Percentiles rank a stretch among this genome's conserved stretches.
Conservation (phyloP, 2,329 filamentous ascomycete species). For the Pestalotiopsis sp. region DNA sequence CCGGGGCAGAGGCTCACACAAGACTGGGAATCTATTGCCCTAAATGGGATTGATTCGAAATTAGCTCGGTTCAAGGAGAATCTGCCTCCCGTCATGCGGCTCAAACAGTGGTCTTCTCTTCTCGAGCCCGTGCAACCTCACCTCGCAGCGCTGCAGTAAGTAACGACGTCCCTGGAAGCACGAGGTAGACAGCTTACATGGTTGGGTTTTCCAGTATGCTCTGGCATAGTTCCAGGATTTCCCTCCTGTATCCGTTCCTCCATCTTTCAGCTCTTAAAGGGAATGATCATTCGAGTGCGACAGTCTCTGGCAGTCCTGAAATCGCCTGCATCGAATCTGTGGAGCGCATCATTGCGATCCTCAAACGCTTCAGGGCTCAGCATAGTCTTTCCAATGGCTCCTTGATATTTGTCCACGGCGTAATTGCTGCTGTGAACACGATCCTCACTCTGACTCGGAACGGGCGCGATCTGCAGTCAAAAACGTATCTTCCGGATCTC, state of each 20-base stretch:
- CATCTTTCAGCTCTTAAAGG: background rate
- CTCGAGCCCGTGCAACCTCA: conserved; percentile 3
- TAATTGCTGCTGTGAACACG: conserved; percentile 5
- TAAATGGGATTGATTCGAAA: background rate
- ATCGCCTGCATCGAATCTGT: background rate
- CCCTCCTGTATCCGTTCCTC: background rate
- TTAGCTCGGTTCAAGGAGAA: background rate
- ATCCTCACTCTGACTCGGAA: background rate
- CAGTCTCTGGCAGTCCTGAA: background rate
- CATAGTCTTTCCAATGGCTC: background rate
- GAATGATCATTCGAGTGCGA: background rate
- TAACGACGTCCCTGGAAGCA: background rate
- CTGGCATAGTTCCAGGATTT: background rate
- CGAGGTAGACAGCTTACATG: background rate
- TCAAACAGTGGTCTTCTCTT: conserved; percentile 2
- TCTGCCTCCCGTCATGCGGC: conserved; percentile 2
- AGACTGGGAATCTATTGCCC: background rate
- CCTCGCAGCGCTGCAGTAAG: conserved; percentile 8
- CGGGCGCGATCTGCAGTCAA: background rate
- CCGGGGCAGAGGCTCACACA: background rate
- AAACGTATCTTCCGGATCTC: background rate
- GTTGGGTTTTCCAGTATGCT: too few species aligned
- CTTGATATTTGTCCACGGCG: background rate
- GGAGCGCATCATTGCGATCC: conserved; percentile 1
- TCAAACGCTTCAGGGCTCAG: conserved; percentile 10